Conservation (phyloP, 2,329 filamentous ascomycete genomes). For the Penicillium sp. region DNA sequence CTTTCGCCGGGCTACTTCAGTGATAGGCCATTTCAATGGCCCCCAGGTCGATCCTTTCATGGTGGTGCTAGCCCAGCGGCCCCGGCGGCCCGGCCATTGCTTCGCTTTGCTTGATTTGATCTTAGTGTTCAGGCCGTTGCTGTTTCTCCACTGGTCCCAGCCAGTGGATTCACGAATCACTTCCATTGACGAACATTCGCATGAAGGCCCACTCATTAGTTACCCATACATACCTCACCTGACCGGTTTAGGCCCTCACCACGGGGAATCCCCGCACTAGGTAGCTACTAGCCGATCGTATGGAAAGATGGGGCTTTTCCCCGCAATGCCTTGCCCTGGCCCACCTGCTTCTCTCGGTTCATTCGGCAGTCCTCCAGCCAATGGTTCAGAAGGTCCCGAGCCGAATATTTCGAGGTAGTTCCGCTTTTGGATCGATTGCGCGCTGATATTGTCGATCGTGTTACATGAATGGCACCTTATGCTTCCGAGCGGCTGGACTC, state of each 20-base stretch:
- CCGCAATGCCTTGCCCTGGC: too few species aligned
- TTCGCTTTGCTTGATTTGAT: slow-evolving; percentile 9
- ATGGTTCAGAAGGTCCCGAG: neutral
- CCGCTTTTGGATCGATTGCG: neutral
- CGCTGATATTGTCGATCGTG: neutral
- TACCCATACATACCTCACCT: neutral
- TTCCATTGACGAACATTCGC: slow-evolving; percentile 11
- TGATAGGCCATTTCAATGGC: slow-evolving; percentile 11
- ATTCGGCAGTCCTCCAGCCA: neutral
- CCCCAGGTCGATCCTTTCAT: slow-evolving; percentile 10
- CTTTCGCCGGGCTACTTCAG: too few species aligned
- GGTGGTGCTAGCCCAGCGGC: slow-evolving; percentile 7
- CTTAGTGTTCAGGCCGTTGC: neutral
- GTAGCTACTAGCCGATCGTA: slow-evolving; percentile 7
- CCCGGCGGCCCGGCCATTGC: too few species aligned
- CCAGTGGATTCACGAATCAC: too few species aligned
- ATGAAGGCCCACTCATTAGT: slow-evolving; percentile 9
- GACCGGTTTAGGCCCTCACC: slow-evolving; percentile 1
- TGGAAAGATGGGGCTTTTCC: neutral
- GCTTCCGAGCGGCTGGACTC: neutral
- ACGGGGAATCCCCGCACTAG: slow-evolving; percentile 7
- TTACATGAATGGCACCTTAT: neutral
- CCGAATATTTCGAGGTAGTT: neutral
- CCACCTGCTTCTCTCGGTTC: neutral
- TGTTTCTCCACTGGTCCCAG: neutral